Base-by-base conservation (phyloP, 106 monocot genomes). In the Xerophyta viscosa region DNA sequence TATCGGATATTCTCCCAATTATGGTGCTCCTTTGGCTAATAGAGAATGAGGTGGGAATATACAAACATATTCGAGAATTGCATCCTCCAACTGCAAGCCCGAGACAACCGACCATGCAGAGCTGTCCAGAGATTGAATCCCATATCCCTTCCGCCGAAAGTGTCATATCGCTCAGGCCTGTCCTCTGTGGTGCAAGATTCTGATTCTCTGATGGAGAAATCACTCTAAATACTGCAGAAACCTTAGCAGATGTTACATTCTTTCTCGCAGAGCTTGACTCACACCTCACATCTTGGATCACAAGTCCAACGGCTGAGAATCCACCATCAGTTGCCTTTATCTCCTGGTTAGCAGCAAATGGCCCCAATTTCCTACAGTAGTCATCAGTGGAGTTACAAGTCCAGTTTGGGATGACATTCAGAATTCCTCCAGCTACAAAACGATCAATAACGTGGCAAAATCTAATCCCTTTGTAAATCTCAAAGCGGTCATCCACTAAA, bases 41-140 rank as follows among this genome's bases (percentile, higher is more conserved):
- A 2, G 80, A 80, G 59, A 80, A 80, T 22, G 72, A 69, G 26
- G 49, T 60, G 1, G 70, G 70, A 50, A 86, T 17, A 52, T 86
- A 86, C 24, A 86, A 61, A 27, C 72, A 81, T n/a, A 86, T 58
- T 37, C 86, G 80, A 24, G 69, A 73, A 30, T 63, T 2, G 47
- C 80, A 86, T 33, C 37, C 37, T 44, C 3, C n/a, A 12, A 56
- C 31, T 41, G 49, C 51, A 17, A 33, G 44, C 23, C 69, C 80
- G 11, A 77, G 46, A 50, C 86, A 86, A 10, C 77, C 80, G n/a
- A 80, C 73, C 86, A 86, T 86, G 77, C 86, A 86, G 20, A 86
- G 77, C 33, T 80, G 86, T 10, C 86, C 86, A 37, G 46, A 6
- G 19, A 65, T 52, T 17, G 77, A 65, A 52, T 62, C 66, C 86